Conservation (phyloP, 169 alveolate species). For the Amoebophrya sp. region DNA sequence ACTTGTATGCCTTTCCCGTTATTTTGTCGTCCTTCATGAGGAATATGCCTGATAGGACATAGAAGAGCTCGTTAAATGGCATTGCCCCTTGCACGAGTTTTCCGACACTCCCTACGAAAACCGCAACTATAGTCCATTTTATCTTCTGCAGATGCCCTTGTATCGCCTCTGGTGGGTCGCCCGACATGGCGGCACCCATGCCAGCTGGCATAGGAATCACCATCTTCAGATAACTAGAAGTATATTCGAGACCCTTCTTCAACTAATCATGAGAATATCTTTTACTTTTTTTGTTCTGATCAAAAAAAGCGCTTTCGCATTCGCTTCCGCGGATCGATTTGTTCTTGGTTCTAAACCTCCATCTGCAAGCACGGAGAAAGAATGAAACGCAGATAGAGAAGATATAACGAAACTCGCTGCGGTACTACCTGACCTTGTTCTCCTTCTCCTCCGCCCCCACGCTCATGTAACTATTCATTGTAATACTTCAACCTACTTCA, state of each 20-base stretch:
- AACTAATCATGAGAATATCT: background rate
- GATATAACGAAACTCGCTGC: too few species aligned
- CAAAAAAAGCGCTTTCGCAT: background rate
- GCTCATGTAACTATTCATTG: too few species aligned
- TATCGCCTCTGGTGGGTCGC: background rate
- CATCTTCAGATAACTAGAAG: too few species aligned
- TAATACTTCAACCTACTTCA: too few species aligned
- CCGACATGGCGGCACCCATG: background rate
- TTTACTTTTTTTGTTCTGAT: background rate
- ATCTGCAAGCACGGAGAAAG: too few species aligned
- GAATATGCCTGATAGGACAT: background rate
- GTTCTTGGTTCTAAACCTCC: background rate
- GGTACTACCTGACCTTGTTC: too few species aligned
- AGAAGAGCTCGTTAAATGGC: background rate
- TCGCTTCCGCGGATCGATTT: background rate
- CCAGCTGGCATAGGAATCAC: conserved; percentile 2
- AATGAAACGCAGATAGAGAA: too few species aligned
- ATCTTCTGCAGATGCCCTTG: background rate
- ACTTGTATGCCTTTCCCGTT: background rate
- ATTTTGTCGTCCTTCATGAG: conserved; percentile 12
- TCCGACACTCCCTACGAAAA: background rate
- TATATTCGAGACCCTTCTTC: too few species aligned
- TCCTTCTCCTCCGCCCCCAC: too few species aligned
- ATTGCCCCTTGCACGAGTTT: background rate
- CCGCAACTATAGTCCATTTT: conserved; percentile 1